Base-by-base conservation (phyloP, 116 monocot species). In the Posidonia oceanica region DNA sequence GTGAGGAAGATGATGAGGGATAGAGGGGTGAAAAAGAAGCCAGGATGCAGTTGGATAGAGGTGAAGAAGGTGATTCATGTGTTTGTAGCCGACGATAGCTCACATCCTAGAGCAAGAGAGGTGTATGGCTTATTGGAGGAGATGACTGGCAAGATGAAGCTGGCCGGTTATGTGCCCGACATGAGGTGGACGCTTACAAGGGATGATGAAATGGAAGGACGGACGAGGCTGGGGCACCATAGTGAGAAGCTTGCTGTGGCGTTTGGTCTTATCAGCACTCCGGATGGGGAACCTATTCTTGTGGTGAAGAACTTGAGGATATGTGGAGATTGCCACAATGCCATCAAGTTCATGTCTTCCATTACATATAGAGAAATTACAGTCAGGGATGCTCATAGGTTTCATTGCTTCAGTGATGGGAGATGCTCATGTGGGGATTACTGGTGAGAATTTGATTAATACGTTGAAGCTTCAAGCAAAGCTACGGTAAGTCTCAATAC, bases 271-370 rank as follows among this genome's bases (percentile, higher is more conserved):
- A 82, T 91, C 54, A 83, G 82, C 66, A 86, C 82, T 1, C 54
- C 41, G 16, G 72, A 80, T 15, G 84, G 84, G 29, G 76, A 54
- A 52, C 77, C 84, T 0, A 82, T 90, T 69, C 68, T 90, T n/a
- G 83, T 88, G 65, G 73, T 88, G 80, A 88, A 88, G 80, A 88
- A 88, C 74, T 85, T 88, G 0, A 80, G 90, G 72, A 86, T 90
- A 52, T 90, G 90, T 73, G 86, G 86, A 21, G 90, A 90, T 52
- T 90, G 90, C 57, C 90, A 90, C 74, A 78, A 63, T 71, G 82
- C 86, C 16, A 76, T 81, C 61, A 81, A 72, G 64, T 61, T 68
- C 72, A 58, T 81, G 7, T 81, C 80, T 22, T 54, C 61, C 42
- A 75, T 41, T 11, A 64, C 76, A 17, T 54, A 76, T 13, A 66